Percentiles rank a stretch among this genome's conserved stretches.
These are phyloP conservation scores for Lentinula lateritia DNA, from an alignment of 768 basidiomycete genomes.

Conservation along the genomic window DNA sequence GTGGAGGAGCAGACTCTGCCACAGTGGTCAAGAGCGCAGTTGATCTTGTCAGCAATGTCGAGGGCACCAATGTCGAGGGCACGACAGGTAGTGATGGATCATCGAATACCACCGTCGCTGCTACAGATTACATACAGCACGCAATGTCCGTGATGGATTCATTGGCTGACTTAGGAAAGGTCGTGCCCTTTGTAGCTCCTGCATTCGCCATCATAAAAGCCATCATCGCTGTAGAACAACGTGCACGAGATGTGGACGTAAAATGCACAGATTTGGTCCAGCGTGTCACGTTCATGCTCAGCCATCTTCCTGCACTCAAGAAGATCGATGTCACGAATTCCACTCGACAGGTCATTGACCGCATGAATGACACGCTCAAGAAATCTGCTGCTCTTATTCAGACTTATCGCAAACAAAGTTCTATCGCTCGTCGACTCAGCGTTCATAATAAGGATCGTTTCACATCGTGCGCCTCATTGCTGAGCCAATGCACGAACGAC, in stretches of 20 bases:
- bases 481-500: constrained; percentile 30
- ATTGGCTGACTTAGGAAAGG: constrained; percentile 29
- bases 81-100: not conserved
- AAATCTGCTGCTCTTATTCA: constrained; percentile 32
- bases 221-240: constrained; percentile 32
- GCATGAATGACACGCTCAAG: constrained; percentile 32
- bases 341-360: constrained; percentile 30
- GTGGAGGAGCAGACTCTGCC: not conserved
- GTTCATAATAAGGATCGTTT: constrained; percentile 33
- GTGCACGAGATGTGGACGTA: constrained; percentile 30
- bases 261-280: constrained; percentile 36
- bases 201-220: constrained; percentile 33
- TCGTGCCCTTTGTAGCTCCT: constrained; percentile 31
- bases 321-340: constrained; percentile 25
- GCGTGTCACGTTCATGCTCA: constrained; percentile 37
- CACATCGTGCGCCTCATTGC: constrained; percentile 20
- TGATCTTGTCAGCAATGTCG: not conserved
- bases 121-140: constrained; percentile 13
- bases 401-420: constrained; percentile 31
- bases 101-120: not conserved
- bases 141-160: constrained; percentile 26
- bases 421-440: constrained; percentile 30
- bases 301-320: constrained; percentile 29
- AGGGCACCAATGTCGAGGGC: not conserved
- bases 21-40: not conserved